Conservation (phyloP, 306 rosid genomes). For the Cyclanthera cordifolia region DNA sequence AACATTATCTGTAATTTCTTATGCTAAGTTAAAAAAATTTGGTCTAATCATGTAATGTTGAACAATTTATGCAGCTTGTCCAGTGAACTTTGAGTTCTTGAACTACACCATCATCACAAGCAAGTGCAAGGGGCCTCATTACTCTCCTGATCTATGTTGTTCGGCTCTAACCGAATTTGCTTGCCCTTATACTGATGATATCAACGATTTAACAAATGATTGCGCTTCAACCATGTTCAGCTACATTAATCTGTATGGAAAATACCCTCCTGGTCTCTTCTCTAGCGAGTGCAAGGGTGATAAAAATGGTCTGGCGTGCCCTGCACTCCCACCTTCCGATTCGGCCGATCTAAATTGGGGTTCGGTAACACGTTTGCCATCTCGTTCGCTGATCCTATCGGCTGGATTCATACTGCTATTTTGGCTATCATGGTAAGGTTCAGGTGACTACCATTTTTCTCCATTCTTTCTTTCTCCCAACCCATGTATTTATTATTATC, state of each 20-base stretch:
- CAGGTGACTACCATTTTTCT: background rate
- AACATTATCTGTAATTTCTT: background rate
- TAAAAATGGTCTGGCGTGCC: conserved; percentile 58
- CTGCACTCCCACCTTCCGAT: conserved; percentile 46
- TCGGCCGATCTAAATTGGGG: conserved; percentile 22
- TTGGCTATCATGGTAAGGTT: conserved; percentile 19
- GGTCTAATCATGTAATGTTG: conserved; percentile 2
- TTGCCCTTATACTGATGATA: conserved; percentile 53
- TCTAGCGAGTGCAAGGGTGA: conserved; percentile 59
- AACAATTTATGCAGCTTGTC: conserved; percentile 56
- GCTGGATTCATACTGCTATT: conserved; percentile 28
- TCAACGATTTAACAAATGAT: conserved; percentile 63
- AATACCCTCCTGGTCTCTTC: conserved; percentile 91
- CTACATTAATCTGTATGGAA: conserved; percentile 78
- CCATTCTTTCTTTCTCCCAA: background rate
- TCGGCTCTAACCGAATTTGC: conserved; percentile 57
- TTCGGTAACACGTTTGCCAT: conserved; percentile 24
- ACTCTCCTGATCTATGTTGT: conserved; percentile 49
- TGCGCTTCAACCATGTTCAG: conserved; percentile 95
- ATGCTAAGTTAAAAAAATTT: background rate
- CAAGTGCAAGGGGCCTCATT: conserved; percentile 81
- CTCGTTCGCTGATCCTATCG: conserved; percentile 26
- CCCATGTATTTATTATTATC: background rate
- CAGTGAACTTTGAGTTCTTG: conserved; percentile 74
- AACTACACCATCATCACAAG: conserved; percentile 77